phyloP scores from a whole-genome alignment of 2,329 filamentous ascomycete genomes.

The Talaromyces amestolkiae region DNA sequence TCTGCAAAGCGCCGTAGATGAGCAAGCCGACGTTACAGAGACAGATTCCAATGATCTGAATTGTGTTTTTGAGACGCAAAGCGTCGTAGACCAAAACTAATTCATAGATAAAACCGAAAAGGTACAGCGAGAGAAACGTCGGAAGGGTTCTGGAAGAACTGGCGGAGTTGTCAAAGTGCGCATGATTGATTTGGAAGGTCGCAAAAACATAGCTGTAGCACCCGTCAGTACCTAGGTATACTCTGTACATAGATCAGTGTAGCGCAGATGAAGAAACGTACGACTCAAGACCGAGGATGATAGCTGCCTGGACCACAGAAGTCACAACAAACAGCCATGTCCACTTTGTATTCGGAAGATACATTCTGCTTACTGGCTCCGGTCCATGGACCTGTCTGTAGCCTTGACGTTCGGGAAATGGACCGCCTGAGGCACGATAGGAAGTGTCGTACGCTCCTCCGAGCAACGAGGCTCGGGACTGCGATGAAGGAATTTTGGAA shows the following conservation, averaged over 20 bases:
- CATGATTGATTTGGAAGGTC: conserved; percentile 66
- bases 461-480: conserved; percentile 58
- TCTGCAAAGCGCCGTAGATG: conserved; percentile 89
- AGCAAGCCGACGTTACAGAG: conserved; percentile 87
- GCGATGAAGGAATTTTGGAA: conserved; percentile 57
- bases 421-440: conserved; percentile 48
- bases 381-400: conserved; percentile 41
- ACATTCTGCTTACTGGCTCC: conserved; percentile 55
- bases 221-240: not conserved
- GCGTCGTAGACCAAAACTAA: conserved; percentile 90
- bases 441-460: conserved; percentile 55
- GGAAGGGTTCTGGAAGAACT: conserved; percentile 68
- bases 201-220: conserved; percentile 79
- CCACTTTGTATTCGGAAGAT: conserved; percentile 80
- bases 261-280: conserved; percentile 42
- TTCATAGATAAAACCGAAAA: conserved; percentile 94
- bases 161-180: conserved; percentile 40
- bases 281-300: conserved; percentile 83
- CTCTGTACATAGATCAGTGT: not conserved
- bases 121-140: conserved; percentile 92
- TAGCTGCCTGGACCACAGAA: conserved; percentile 70
- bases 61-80: conserved; percentile 91
- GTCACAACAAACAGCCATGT: conserved; percentile 79
- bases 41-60: conserved; percentile 94
- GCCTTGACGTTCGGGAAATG: conserved; percentile 53